Base-by-base conservation (phyloP, 805 yeast species). In the Monosporozyma siamensis region DNA sequence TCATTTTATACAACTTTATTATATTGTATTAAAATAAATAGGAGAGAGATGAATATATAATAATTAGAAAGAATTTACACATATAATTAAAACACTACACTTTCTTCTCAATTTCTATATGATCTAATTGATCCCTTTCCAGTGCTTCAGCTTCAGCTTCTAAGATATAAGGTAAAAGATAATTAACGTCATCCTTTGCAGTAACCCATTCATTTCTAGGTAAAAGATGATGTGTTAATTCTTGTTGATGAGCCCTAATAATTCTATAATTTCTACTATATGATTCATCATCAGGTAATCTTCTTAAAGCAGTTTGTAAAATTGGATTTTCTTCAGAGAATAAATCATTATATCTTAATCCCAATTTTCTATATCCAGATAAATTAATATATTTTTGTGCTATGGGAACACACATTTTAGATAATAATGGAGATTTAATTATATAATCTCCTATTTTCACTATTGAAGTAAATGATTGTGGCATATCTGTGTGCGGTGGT, bases 341-440 rank as follows among this genome's bases (percentile, higher is more conserved):
- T 59, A 90, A 69, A 67, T 92, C 98, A 63, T 90, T 92, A 60
- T 82, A 79, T 68, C 82, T 86, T 58, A 92, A 76, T 43, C 98
- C 98, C 71, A 92, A 67, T 66, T 88, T 78, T 74, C 97, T 84
- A 84, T 92, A 92, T 46, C 97, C 97, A 44, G 95, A 74, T 51
- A 75, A 73, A 52, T 79, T 70, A 53, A 75, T 70, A 68, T 82
- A 89, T 54, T 77, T 70, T 59, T 80, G 76, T 38, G 97, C 83
- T 31, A 81, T 73, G 51, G 98, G 97, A 25, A 81, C 74, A 50
- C 84, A 71, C 52, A 89, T 64, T 63, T 80, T 78, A 52, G 83
- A 75, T 59, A 92, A 76, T 39, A 77, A 61, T 42, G 97, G 95
- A 52, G 87, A 76, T 54, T 80, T 80, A 62, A 83, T 74, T 59